Percentiles rank a stretch among this genome's conserved stretches.
Evolutionary conservation across 768 basidiomycete species (phyloP).

Genomic region (Harrya chromipes): DNA sequence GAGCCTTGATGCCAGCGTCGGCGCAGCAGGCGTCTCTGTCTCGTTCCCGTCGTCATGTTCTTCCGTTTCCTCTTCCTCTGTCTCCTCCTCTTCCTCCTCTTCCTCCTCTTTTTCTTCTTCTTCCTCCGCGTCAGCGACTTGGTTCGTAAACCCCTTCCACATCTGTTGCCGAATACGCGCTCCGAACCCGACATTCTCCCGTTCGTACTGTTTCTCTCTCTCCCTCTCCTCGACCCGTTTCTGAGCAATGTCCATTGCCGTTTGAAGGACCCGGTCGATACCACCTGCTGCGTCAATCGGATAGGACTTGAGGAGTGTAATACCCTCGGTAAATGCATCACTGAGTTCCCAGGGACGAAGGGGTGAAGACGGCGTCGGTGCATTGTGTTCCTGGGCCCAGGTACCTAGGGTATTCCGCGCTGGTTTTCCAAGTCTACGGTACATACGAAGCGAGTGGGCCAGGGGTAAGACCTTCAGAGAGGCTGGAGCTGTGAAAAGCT

Average conservation of each 20-base stretch:
- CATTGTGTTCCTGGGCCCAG: constrained; percentile 48
- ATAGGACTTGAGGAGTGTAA: constrained; percentile 62
- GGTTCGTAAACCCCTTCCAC: constrained; percentile 68
- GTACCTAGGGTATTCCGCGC: constrained; percentile 43
- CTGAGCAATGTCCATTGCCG: constrained; percentile 55
- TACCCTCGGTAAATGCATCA: constrained; percentile 65
- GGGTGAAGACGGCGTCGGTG: constrained; percentile 39
- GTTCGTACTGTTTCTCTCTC: constrained; percentile 26
- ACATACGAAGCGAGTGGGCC: not conserved
- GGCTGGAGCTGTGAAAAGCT: not conserved
- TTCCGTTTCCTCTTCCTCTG: constrained; percentile 22
- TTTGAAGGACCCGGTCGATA: constrained; percentile 67
- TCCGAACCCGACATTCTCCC: constrained; percentile 45
- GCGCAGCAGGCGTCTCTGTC: constrained; percentile 38
- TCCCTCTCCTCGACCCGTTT: constrained; percentile 44
- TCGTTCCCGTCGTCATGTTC: constrained; percentile 43
- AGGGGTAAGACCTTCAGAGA: not conserved
- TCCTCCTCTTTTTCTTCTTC: constrained; percentile 35
- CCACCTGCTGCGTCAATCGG: constrained; percentile 66
- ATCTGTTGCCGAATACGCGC: constrained; percentile 54
- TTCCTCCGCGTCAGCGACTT: constrained; percentile 34
- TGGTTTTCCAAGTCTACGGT: constrained; percentile 51
- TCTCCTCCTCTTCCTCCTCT: constrained; percentile 36
- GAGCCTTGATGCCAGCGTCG: constrained; percentile 49
- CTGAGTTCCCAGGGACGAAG: constrained; percentile 50